These are phyloP conservation scores for Tagetes patula DNA, from an alignment of 129 eudicot genomes.

Conservation along the genomic window DNA sequence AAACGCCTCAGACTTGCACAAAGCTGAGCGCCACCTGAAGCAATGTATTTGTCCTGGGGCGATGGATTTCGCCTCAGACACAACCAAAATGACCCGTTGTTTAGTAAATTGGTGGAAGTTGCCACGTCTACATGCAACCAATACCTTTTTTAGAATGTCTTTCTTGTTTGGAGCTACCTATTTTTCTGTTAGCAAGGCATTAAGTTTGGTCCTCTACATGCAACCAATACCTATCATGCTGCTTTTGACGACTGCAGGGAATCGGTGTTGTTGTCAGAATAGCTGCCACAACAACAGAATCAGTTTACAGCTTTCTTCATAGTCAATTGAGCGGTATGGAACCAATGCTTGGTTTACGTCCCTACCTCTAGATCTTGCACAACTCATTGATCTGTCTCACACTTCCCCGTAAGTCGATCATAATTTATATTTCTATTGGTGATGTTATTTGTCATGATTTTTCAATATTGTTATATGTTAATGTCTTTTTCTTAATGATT, in stretches of 20 bases:
- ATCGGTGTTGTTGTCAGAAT: conserved; percentile 66
- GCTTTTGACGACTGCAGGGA: conserved; percentile 39
- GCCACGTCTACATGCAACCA: too few relatives aligned
- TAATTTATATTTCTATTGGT: background rate
- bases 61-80: too few relatives aligned
- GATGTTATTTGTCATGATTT: background rate
- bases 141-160: too few relatives aligned
- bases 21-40: too few relatives aligned
- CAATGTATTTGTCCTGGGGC: too few relatives aligned
- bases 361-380: conserved; percentile 47
- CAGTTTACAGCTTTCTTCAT: conserved; percentile 72
- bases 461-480: background rate
- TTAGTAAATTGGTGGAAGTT: too few relatives aligned
- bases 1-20: too few relatives aligned
- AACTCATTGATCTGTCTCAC: background rate
- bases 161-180: background rate
- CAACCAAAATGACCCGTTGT: too few relatives aligned
- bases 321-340: conserved; percentile 72
- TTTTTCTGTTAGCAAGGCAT: background rate
- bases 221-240: background rate
- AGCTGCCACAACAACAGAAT: conserved; percentile 86
- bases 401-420: conserved; percentile 12
- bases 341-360: conserved; percentile 67
- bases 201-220: conserved; percentile 8
- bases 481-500: background rate